Percentiles rank a stretch among this genome's conserved stretches.
phyloP scores from a whole-genome alignment of 73 alveolate genomes.

The Paramecium bursaria region DNA sequence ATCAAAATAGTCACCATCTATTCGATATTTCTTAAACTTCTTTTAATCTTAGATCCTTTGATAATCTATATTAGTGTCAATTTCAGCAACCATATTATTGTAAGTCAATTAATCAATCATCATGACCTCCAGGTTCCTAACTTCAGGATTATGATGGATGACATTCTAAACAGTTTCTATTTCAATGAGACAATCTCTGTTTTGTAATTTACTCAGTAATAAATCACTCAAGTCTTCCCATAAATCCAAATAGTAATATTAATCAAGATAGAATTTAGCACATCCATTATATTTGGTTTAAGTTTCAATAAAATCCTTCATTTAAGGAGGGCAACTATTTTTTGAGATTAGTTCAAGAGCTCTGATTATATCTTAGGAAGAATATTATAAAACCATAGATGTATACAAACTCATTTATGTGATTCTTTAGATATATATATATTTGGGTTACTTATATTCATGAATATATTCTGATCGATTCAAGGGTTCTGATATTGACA shows the following conservation, averaged over 20 bases:
- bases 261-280: conserved; percentile 75
- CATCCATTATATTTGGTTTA: conserved; percentile 80
- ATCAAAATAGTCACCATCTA: conserved; percentile 71
- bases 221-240: conserved; percentile 53
- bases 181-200: not conserved
- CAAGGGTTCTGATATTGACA: conserved; percentile 84
- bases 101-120: conserved; percentile 17
- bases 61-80: conserved; percentile 50
- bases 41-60: conserved; percentile 52
- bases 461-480: conserved; percentile 81
- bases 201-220: conserved; percentile 32
- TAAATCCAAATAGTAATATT: conserved; percentile 75
- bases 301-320: conserved; percentile 66
- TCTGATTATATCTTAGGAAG: conserved; percentile 75
- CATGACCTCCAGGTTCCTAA: not conserved
- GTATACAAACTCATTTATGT: conserved; percentile 75
- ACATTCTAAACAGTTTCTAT: not conserved
- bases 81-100: conserved; percentile 47
- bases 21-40: conserved; percentile 68
- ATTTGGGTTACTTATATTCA: conserved; percentile 74
- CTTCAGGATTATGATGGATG: conserved; percentile 17
- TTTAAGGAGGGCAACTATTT: conserved; percentile 75
- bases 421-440: conserved; percentile 28
- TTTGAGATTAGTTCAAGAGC: conserved; percentile 75
- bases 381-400: conserved; percentile 79